phyloP scores from a whole-genome alignment of 371 early-diverging fungal species.

The Rhizomucor miehei region DNA sequence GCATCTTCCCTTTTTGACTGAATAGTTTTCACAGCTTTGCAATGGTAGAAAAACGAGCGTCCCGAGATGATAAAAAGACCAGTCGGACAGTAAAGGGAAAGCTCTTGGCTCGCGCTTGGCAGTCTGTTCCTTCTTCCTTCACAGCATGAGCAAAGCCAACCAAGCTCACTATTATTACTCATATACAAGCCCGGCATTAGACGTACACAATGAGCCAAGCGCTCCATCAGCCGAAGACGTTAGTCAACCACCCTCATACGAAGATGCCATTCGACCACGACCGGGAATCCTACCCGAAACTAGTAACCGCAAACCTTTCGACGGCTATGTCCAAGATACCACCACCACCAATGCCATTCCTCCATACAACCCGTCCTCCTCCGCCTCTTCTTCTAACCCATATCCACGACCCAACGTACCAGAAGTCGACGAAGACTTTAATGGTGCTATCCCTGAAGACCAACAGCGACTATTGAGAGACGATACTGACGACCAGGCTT shows the following conservation, averaged over 20 bases:
- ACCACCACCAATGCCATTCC: conserved; percentile 2
- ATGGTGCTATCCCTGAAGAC: not conserved
- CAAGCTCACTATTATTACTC: conserved; percentile 26
- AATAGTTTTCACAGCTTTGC: no score
- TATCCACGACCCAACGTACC: conserved; percentile 3
- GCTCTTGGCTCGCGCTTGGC: no score
- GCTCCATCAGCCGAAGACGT: conserved; percentile 8
- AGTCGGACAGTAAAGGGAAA: no score
- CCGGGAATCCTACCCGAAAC: not conserved
- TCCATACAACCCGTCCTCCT: conserved; percentile 8
- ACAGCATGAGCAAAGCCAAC: conserved; percentile 10
- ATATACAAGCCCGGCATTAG: conserved; percentile 23
- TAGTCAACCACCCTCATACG: conserved; percentile 27
- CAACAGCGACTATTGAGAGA: conserved; percentile 7
- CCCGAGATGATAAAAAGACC: no score
- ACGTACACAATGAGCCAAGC: conserved; percentile 12
- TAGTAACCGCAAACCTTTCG: not conserved
- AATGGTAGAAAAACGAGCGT: no score
- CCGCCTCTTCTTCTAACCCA: conserved; percentile 1
- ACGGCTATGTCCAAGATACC: conserved; percentile 7
- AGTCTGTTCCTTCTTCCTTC: no score
- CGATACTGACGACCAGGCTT: conserved; percentile 14
- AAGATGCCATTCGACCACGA: conserved; percentile 10
- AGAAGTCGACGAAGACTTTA: conserved; percentile 5
- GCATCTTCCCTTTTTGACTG: no score